Evolutionary conservation across 805 yeast genomes (phyloP), one percentile per base, ranked within the genome.

Genomic region (Metschnikowia borealis): DNA sequence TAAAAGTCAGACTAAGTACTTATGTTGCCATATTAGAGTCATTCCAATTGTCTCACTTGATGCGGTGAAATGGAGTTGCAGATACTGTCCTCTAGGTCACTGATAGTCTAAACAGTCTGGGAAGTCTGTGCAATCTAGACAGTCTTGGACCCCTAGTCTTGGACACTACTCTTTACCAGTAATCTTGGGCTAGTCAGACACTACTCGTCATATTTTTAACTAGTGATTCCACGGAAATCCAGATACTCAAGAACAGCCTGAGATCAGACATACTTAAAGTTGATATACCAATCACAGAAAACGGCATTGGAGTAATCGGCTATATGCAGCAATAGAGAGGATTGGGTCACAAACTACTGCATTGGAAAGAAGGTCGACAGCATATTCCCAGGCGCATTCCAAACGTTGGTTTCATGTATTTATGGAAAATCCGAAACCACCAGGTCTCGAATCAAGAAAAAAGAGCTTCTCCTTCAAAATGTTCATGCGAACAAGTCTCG

Each of bases 301-400:
- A 64, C 31, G 77, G 72, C 38, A 57, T 64, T 8, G 63, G 63
- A 11, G 61, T 73, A 3, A 60, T 67, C 10, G 55, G 65, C 32
- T 33, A 17, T 62, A 68, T 38, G 47, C 59, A 6, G 54, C 53
- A 18, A 54, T 66, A 20, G 39, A 48, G 18, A 60, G 52, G 14
- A 47, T 68, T 5, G 49, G 49, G 5, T 61, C 54, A 17, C 60
- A 67, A 8, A 57, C 51, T 8, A 40, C 33, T 1, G 49, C 56
- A 11, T 48, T 70, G 37, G 66, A 64, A 34, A 20, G 10, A 58
- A 60, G 38, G 47, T 69, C 0, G 47, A 52, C 8, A 55, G 48
- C 51, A 64, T 2, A 60, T 61, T 15, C 53, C 54, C 0, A 44
- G 51, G 15, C 48, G 37, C 29, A 54, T n/a, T 69, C 20, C 47